A percentile compares a stretch with the other conserved stretches of the same genome.
Evolutionary conservation across 371 early-diverging fungal genomes (phyloP).

Genomic region (Mortierella sp.): DNA sequence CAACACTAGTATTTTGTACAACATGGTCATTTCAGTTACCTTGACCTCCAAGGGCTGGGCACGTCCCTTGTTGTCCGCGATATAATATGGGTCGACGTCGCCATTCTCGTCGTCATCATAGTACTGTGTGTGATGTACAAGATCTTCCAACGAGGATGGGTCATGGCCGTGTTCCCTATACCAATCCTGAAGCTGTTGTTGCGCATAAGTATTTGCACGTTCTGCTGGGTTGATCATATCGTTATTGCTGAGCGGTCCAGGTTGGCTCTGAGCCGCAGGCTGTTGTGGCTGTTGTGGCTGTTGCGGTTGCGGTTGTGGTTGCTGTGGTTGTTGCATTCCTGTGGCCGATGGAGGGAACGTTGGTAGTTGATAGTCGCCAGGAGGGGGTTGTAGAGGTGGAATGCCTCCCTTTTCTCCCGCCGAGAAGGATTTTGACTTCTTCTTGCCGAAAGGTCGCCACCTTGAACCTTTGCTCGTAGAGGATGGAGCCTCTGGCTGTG

Average conservation of each 20-base stretch:
- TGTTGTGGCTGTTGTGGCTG: background rate
- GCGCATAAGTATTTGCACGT: conserved; percentile 6
- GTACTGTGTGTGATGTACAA: too few species aligned
- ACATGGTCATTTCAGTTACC: too few species aligned
- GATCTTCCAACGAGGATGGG: too few species aligned
- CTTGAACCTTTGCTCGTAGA: conserved; percentile 7
- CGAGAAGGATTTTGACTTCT: conserved; percentile 52
- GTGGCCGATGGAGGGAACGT: too few species aligned
- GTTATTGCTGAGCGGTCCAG: background rate
- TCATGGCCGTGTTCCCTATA: conserved; percentile 12
- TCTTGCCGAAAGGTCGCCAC: conserved; percentile 50
- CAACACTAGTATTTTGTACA: too few species aligned
- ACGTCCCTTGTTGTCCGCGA: conserved; percentile 46
- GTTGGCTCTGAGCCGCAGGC: background rate
- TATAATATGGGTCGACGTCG: conserved; percentile 48
- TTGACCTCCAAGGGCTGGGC: conserved; percentile 29
- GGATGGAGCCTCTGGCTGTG: background rate
- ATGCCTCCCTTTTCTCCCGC: too few species aligned
- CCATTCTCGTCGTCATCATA: conserved; percentile 42
- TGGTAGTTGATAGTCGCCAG: too few species aligned
- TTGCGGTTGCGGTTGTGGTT: too few species aligned
- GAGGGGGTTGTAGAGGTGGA: too few species aligned
- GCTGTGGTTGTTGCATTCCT: too few species aligned
- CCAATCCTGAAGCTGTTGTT: conserved; percentile 40
- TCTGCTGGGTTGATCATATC: conserved; percentile 6